Base-by-base conservation (phyloP, 495 filamentous ascomycete genomes). In the Entonaema liquescens region DNA sequence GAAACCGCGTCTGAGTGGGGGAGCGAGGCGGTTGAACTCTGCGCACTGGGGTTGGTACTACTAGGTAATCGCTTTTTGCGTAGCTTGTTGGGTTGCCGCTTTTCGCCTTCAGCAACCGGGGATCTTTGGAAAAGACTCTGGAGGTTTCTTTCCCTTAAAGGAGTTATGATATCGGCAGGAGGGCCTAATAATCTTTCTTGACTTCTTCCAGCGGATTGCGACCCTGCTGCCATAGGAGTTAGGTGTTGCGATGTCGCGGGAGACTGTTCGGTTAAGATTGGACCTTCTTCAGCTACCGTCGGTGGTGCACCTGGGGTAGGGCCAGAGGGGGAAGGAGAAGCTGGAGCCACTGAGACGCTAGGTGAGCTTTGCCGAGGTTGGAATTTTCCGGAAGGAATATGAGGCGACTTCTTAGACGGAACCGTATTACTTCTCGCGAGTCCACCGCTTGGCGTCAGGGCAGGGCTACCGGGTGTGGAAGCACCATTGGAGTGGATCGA, bases 371-470 rank as follows among this genome's bases (percentile, higher is more conserved):
- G 82, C 54, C 83, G 78, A 62, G 87, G 86, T 5, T 88, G 80
- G 25, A 89, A 85, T 31, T 82, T 79, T 9, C 82, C 80, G 4
- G 86, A 81, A 19, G 85, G 80, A 25, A 95, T 71, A 12, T 85
- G 89, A 17, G 94, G 92, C 1, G 95, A 94, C 81, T 89, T 92
- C 77, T 96, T 95, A 2, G 94, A 95, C n/a, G 95, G 95, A 17
- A 98, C 81, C 8, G 95, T 99, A 79, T 98, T 99, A 80, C 94
- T 98, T 72, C 95, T 86, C 66, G 91, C 90, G 38, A 99, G 85
- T 7, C 93, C 93, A 67, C 87, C 83, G 26, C 82, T 83, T 7
- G 83, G 80, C 4, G 79, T 84, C 5, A 80, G 77, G 1, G 87
- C 85, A 8, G 92, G 91, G 52, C 90, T 93, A 9, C 85, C 87